phyloP scores from a whole-genome alignment of 495 filamentous ascomycete genomes.

The Haplographium delicatum region DNA sequence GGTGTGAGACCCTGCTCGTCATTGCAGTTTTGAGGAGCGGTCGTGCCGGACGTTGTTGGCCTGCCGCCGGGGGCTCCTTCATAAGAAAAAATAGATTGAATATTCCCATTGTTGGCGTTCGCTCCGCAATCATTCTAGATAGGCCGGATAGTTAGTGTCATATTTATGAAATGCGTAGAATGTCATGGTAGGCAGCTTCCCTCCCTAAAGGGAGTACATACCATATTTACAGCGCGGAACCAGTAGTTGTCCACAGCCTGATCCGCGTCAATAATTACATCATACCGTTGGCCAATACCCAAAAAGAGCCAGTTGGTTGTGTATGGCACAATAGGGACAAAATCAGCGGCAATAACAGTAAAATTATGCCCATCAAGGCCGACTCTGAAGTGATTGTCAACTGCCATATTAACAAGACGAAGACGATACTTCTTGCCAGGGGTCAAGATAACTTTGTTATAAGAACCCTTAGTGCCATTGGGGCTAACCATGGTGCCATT shows the following conservation, averaged over 20 bases:
- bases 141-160: too few species aligned
- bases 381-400: slow-evolving; percentile 44
- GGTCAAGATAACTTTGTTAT: slow-evolving; percentile 7
- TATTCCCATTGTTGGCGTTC: slow-evolving; percentile 32
- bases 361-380: slow-evolving; percentile 45
- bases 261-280: slow-evolving; percentile 61
- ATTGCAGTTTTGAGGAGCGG: not conserved
- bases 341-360: slow-evolving; percentile 46
- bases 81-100: slow-evolving; percentile 53
- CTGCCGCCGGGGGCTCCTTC: slow-evolving; percentile 6
- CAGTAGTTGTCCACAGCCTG: slow-evolving; percentile 53
- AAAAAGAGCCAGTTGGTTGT: slow-evolving; percentile 46
- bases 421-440: slow-evolving; percentile 44
- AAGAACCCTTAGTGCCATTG: not conserved
- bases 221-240: slow-evolving; percentile 29
- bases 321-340: slow-evolving; percentile 48
- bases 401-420: slow-evolving; percentile 45
- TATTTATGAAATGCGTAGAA: too few species aligned
- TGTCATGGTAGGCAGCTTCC: too few species aligned
- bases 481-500: slow-evolving; percentile 28
- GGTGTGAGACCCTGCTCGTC: not conserved
- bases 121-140: too few species aligned
- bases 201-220: too few species aligned
- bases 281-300: slow-evolving; percentile 65
- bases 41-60: not conserved